Base-by-base conservation (phyloP, 139 green algal genomes). In the Helicosporidium sp. region DNA sequence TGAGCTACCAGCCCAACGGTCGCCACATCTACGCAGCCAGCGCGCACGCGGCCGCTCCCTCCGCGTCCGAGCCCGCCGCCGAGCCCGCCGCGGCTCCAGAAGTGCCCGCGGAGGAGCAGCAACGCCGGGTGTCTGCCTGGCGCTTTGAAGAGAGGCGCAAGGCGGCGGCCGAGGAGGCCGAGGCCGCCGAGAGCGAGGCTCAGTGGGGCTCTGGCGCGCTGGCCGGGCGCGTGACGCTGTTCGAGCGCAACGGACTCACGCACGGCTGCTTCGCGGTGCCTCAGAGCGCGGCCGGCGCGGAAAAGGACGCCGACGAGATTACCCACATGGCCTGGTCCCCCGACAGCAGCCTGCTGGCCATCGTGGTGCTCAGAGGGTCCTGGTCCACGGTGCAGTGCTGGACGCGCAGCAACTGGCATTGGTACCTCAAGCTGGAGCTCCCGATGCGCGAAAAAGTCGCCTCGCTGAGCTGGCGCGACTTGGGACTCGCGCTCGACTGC, bases 361-460 rank as follows among this genome's bases (percentile, higher is more conserved):
- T 92, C 0, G 54, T 82, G 19, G 48, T 78, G 6, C 48, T 31
- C 5, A 25, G 23, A 26, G 20, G 31, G 17, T 20, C 20, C 17
- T 10, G 35, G 10, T 8, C n/a, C 17, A 44, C 35, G 19, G 46
- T 83, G 40, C 86, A 95, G 73, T 33, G 95, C 19, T 96, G 86
- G 86, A 69, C 75, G 46, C 74, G 87, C 27, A 68, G 52, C 63
- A 96, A 96, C 73, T 93, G 85, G 76, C 80, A 92, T 45, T 96
- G 87, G 87, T 88, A 95, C 60, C 58, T 90, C 2, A 93, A 94
- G 62, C 54, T 55, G 19, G 80, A 93, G 69, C 46, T n/a, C n/a
- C n/a, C n/a, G n/a, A n/a, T n/a, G n/a, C n/a, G n/a, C n/a, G n/a
- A n/a, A n/a, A n/a, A n/a, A n/a, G n/a, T n/a, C n/a, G n/a, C n/a